Base-by-base conservation (phyloP, 2,329 filamentous ascomycete species). In the Meredithiella fracta region DNA sequence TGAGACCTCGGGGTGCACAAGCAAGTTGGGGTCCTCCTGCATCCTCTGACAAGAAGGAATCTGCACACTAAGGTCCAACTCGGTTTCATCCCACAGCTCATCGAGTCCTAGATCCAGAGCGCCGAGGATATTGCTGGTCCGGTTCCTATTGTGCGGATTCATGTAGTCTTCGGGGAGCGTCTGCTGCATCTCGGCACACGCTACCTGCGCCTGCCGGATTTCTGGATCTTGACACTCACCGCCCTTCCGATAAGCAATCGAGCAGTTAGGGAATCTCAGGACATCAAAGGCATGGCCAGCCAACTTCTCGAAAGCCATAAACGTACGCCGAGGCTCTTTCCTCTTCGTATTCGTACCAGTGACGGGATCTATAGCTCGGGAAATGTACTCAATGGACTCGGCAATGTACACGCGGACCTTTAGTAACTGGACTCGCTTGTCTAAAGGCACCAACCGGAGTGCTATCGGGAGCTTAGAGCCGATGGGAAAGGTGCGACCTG, bases 41-140 rank as follows among this genome's bases (percentile, higher is more conserved):
- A 94, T 90, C 64, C 83, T 83, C 62, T 86, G 80, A 65, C 90
- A 96, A 37, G 86, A 94, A 9, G 90, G 90, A 51, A 96, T 75
- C 69, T 94, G 88, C 8, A 95, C 87, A 60, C 85, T 92, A 73
- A 94, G 91, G 65, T 96, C 90, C 72, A 95, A 89, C 69, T 96
- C 90, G 0, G 90, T 95, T 20, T 89, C 85, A 0, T 86, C 89
- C 72, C 90, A 83, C 62, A 83, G 87, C 22, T 75, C 74, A 65
- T 94, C 85, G 0, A 80, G 64, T 1, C 77, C 78, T 14, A 83
- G 75, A 47, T 86, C 80, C 17, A 95, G 72, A 62, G 94, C 84
- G 8, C 90, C 90, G 4, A 96, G 72, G 3, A 95, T 69, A 64
- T 94, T 95, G 4, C 79, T 82, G n/a, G 53, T 44, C 17, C 8